These are phyloP conservation scores for Trypanosoma scelopori DNA, from an alignment of 208 protist genomes.

Conservation along the genomic window DNA sequence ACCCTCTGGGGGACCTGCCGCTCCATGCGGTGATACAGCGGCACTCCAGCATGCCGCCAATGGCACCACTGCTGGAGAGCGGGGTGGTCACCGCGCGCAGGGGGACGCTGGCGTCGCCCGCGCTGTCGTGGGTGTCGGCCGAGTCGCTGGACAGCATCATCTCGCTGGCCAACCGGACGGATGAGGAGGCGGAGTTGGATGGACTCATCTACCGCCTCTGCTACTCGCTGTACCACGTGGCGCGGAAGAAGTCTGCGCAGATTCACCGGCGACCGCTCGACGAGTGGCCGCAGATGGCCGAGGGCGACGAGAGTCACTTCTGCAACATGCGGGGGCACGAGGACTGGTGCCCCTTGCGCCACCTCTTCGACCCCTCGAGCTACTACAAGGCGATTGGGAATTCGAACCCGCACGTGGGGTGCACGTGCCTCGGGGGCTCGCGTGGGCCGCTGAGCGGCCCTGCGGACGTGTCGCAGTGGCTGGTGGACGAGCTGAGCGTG, in stretches of 20 bases:
- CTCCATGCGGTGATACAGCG: conserved; percentile 16
- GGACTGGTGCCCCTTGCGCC: conserved; percentile 81
- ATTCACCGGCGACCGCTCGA: conserved; percentile 24
- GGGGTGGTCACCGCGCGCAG: too few relatives aligned
- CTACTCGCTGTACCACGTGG: conserved; percentile 71
- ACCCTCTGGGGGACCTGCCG: conserved; percentile 11
- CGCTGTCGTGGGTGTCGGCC: conserved; percentile 44
- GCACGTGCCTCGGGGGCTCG: conserved; percentile 17
- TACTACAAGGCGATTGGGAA: conserved; percentile 49
- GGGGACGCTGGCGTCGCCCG: conserved; percentile 13
- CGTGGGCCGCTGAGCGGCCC: conserved; percentile 18
- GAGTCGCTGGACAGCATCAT: conserved; percentile 66
- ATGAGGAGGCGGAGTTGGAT: conserved; percentile 42
- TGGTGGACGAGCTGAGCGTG: conserved; percentile 65
- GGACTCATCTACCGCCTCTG: conserved; percentile 75
- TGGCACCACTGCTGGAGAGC: not conserved
- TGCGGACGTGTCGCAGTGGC: conserved; percentile 48
- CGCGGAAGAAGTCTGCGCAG: conserved; percentile 40
- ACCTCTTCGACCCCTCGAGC: conserved; percentile 72
- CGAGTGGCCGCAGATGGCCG: conserved; percentile 8
- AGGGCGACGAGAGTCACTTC: conserved; percentile 39
- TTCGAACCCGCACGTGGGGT: conserved; percentile 25
- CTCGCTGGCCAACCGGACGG: conserved; percentile 22
- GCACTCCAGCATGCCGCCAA: not conserved
- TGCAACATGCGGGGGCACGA: conserved; percentile 72